Conservation (phyloP, 2,329 filamentous ascomycete species). For the Alternaria longipes region DNA sequence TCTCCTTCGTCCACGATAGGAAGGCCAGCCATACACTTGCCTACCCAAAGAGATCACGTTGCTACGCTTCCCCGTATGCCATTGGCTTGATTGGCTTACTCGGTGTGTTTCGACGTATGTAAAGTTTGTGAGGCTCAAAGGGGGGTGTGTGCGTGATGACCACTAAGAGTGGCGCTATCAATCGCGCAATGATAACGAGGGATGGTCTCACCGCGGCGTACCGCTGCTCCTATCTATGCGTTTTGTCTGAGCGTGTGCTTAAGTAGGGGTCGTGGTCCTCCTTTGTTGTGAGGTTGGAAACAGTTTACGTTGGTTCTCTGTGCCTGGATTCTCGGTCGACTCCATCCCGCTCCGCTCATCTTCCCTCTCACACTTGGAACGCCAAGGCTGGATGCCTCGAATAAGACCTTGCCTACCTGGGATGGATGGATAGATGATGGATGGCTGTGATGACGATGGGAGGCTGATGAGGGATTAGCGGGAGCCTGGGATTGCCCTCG, state of each 20-base stretch:
- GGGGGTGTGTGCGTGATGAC: slow-evolving; percentile 27
- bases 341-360: slow-evolving; percentile 9
- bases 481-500: neutral
- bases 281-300: neutral
- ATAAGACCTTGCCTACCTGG: slow-evolving; percentile 7
- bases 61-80: slow-evolving; percentile 16
- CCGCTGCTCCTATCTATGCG: slow-evolving; percentile 1
- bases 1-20: slow-evolving; percentile 41
- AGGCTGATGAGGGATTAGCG: neutral
- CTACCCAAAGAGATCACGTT: slow-evolving; percentile 13
- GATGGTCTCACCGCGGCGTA: slow-evolving; percentile 35
- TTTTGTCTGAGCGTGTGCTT: slow-evolving; percentile 13
- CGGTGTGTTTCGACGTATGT: slow-evolving; percentile 11
- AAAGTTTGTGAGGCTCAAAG: slow-evolving; percentile 14
- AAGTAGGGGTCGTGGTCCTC: slow-evolving; percentile 12
- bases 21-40: slow-evolving; percentile 21
- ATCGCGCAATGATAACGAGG: slow-evolving; percentile 50
- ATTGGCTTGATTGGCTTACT: slow-evolving; percentile 30
- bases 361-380: slow-evolving; percentile 12
- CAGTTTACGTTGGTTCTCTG: neutral
- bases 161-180: slow-evolving; percentile 48
- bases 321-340: slow-evolving; percentile 1
- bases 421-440: slow-evolving; percentile 3
- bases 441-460: neutral
- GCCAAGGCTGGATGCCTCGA: slow-evolving; percentile 18